Evolutionary conservation across 208 protist species (phyloP).

Genomic region (Wallacemonas sp.): DNA sequence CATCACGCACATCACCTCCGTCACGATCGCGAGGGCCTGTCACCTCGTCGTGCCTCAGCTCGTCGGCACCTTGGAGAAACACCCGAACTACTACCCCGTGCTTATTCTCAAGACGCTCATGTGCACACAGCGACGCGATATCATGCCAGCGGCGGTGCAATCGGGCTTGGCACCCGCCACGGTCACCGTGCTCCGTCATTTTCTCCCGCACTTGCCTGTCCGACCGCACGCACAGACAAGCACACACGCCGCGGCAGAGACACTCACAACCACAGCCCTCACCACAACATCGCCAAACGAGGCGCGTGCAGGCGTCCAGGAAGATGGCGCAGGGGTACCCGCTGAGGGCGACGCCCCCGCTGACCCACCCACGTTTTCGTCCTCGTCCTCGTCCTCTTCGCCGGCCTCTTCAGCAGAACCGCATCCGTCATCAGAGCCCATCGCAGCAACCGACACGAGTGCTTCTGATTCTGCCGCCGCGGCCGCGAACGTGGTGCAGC

Average conservation of each 20-base stretch:
- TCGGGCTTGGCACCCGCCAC: conserved; percentile 50
- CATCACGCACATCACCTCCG: conserved; percentile 57
- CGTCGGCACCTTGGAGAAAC: conserved; percentile 48
- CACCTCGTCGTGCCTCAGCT: conserved; percentile 65
- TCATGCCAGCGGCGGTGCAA: conserved; percentile 52
- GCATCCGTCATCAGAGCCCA: not conserved
- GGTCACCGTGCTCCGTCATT: conserved; percentile 51
- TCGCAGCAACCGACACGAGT: not conserved
- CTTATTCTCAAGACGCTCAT: conserved; percentile 62
- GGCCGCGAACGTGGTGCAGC: not conserved
- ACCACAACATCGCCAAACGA: no score
- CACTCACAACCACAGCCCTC: not conserved
- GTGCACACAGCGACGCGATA: conserved; percentile 37
- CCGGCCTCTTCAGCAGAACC: not conserved
- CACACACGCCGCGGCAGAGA: not conserved
- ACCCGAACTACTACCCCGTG: conserved; percentile 69
- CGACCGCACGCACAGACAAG: not conserved
- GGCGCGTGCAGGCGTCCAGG: no score
- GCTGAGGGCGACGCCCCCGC: not conserved
- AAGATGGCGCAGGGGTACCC: no score
- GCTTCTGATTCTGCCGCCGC: not conserved
- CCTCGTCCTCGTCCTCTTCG: not conserved
- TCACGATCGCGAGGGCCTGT: conserved; percentile 22
- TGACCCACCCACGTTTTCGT: not conserved
- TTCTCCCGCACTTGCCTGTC: conserved; percentile 27